Base-by-base conservation (phyloP, 306 rosid species). In the Malus asiatica region DNA sequence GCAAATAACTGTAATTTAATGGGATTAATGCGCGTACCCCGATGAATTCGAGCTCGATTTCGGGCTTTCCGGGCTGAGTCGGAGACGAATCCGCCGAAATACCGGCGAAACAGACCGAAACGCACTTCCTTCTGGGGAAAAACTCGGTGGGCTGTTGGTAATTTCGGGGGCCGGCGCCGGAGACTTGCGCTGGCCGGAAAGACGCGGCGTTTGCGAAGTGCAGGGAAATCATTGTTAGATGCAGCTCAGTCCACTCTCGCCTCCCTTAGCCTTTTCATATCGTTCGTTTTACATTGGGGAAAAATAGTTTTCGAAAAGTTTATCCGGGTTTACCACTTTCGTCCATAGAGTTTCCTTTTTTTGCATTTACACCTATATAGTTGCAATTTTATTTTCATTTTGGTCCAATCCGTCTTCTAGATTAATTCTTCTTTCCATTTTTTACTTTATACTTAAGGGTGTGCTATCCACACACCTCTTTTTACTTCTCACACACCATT, bases 21-120 rank as follows among this genome's bases (percentile, higher is more conserved):
- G 12, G 11, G 40, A 35, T 38, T 38, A 9, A 2, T 60, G 32
- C 5, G 33, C 11, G 46, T 83, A 91, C 98, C 93, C 83, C 95
- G 2, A 90, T 74, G 86, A 94, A 94, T 25, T 91, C 93, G 19
- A 94, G 94, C 72, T 90, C 90, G 79, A 94, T 90, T 71, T 88
- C 87, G 0, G 89, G 88, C 66, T 82, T 90, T 71, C 87, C 87
- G 0, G 89, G 78, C 18, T 84, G 81, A 76, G 73, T 79, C 23
- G 80, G 82, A 22, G 60, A n/a, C 40, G 65, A 60, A 55, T 83
- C 81, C 27, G 71, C 74, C 6, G 88, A 82, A 40, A 51, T 62
- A 11, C 85, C 66, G 2, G 90, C 87, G 13, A 80, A 73, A 11
- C 73, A 27, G 61, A 85, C 79, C 19, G 76, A 45, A 30, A 79